Percentiles rank a stretch among this genome's conserved stretches.
These are phyloP conservation scores for Suhomyces bolitotheri DNA, from an alignment of 1,139 yeast genomes.

Conservation along the genomic window DNA sequence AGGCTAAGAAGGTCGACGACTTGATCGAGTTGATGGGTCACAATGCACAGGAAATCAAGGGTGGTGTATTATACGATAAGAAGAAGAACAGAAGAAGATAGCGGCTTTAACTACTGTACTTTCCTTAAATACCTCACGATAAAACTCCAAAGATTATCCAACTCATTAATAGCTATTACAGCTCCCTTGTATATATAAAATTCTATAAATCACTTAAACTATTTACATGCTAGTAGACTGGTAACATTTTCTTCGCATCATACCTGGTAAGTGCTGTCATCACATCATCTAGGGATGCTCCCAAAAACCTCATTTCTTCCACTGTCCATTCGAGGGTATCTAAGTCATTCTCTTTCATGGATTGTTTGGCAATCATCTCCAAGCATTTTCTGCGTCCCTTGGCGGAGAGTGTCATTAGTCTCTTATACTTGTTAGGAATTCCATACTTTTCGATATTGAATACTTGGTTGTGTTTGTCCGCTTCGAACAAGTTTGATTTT, in stretches of 20 bases:
- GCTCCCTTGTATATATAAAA: constrained; percentile 10
- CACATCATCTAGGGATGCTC: constrained; percentile 29
- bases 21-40: constrained; percentile 64
- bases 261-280: constrained; percentile 5
- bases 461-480: constrained; percentile 4
- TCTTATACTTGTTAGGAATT: constrained; percentile 18
- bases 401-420: constrained; percentile 14
- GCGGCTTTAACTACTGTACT: not conserved
- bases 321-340: constrained; percentile 33
- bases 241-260: constrained; percentile 1
- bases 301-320: constrained; percentile 33
- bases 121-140: not conserved
- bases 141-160: not conserved
- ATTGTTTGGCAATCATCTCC: constrained; percentile 22
- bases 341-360: constrained; percentile 27
- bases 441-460: constrained; percentile 18
- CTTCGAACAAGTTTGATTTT: constrained; percentile 7
- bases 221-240: constrained; percentile 8
- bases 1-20: constrained; percentile 39
- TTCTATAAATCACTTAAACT: constrained; percentile 11
- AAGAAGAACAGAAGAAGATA: constrained; percentile 37
- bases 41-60: constrained; percentile 63
- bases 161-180: not conserved
- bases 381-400: constrained; percentile 19
- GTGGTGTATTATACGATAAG: constrained; percentile 60